Percentiles rank a stretch among this genome's conserved stretches.
Conservation (phyloP, 192 early-diverging fungal species). For the Chytriomyces sp. region DNA sequence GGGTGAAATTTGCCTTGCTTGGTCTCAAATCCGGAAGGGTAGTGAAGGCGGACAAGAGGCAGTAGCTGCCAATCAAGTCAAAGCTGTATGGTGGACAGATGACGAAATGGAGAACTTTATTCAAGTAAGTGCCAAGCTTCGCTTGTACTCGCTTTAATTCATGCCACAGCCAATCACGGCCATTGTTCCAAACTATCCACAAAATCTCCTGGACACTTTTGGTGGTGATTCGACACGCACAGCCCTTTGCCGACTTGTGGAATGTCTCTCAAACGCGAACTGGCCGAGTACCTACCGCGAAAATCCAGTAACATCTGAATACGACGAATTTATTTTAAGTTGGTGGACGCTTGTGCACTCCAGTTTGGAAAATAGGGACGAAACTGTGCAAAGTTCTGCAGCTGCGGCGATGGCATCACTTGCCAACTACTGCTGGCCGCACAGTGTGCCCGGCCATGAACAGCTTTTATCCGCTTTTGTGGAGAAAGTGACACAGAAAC, state of each 20-base stretch:
- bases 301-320: constrained; percentile 23
- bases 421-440: constrained; percentile 15
- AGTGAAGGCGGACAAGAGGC: background rate
- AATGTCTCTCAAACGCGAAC: constrained; percentile 45
- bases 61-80: background rate
- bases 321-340: background rate
- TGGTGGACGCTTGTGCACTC: constrained; percentile 59
- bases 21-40: constrained; percentile 31
- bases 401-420: constrained; percentile 25
- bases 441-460: background rate
- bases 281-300: constrained; percentile 30
- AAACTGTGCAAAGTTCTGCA: constrained; percentile 56
- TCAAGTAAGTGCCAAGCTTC: constrained; percentile 20
- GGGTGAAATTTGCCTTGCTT: constrained; percentile 60
- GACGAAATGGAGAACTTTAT: constrained; percentile 23
- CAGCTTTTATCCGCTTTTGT: background rate
- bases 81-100: constrained; percentile 19
- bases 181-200: constrained; percentile 34
- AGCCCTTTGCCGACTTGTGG: constrained; percentile 51
- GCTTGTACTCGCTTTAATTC: background rate
- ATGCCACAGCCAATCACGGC: constrained; percentile 33
- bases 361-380: constrained; percentile 68
- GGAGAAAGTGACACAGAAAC: background rate
- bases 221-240: constrained; percentile 55
- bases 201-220: constrained; percentile 55